Percentiles rank a stretch among this genome's conserved stretches.
Evolutionary conservation across 345 rosid species (phyloP).

Genomic region (Ceriops zippeliana): DNA sequence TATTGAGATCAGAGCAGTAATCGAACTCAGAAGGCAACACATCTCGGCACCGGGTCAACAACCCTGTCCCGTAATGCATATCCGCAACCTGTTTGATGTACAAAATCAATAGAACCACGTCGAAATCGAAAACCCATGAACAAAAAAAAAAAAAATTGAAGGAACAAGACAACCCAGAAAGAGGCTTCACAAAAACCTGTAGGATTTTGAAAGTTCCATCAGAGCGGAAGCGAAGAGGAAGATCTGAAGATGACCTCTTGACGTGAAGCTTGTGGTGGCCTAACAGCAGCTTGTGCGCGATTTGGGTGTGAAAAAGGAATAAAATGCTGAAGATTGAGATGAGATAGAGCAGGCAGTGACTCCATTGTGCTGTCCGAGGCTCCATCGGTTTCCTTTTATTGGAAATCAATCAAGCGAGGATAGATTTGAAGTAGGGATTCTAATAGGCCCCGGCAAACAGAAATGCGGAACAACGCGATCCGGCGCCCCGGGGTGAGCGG

Average conservation of each 20-base stretch:
- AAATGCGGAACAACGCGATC: no score
- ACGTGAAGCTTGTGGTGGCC: constrained; percentile 39
- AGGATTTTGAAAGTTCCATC: constrained; percentile 95
- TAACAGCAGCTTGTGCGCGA: constrained; percentile 38
- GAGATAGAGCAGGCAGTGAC: constrained; percentile 42
- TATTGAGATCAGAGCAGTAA: constrained; percentile 79
- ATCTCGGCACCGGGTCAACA: constrained; percentile 66
- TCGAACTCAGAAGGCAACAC: constrained; percentile 52
- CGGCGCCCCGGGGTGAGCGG: no score
- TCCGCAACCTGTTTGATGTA: constrained; percentile 62
- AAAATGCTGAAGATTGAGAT: constrained; percentile 32
- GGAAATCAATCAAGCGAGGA: no score
- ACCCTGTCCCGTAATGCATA: constrained; percentile 85
- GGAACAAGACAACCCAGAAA: not conserved
- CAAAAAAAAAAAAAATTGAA: not conserved
- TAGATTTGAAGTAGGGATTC: no score
- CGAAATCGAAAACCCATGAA: not conserved
- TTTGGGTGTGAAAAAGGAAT: constrained; percentile 42
- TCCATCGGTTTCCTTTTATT: constrained; percentile 3
- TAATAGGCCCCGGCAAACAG: no score
- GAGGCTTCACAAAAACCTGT: constrained; percentile 42
- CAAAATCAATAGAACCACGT: not conserved
- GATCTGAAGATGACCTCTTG: constrained; percentile 50
- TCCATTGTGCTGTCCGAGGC: constrained; percentile 26
- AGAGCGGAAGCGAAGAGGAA: constrained; percentile 70